Evolutionary conservation across 805 yeast genomes (phyloP), one percentile per base, ranked within the genome.

Genomic region (Candida tallmaniae): DNA sequence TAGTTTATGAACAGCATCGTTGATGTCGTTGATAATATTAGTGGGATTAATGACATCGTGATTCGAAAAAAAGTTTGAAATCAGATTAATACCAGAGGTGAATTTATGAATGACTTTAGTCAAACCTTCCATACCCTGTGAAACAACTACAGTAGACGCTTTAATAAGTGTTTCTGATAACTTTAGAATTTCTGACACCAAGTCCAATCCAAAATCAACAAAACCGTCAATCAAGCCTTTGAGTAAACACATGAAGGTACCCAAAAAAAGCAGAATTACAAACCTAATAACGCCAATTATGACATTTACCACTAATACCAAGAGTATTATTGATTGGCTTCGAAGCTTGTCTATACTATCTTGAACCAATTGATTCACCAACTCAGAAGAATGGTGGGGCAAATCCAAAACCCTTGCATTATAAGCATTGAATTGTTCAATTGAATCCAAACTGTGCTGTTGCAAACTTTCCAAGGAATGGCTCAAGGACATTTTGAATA

Each of bases 221-320:
- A 84, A 72, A 3, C 89, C 85, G 47, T 76, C 80, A 5, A 89
- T 65, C 0, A 88, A 76, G 4, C 93, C 80, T 0, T 83, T 76
- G 10, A 87, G 54, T 10, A 93, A 63, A 56, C 98, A 93, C 0
- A 83, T 80, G 56, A 85, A 86, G 0, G 97, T 93, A 0, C 97
- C 97, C 2, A 88, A 56, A 31, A 83, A 74, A 43, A 90, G 47
- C 21, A 88, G 87, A 6, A 90, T 60, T 6, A 76, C 62, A 50
- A 90, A 85, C 4, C 76, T 50, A 0, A 85, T 52, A 26, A 88
- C 42, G 27, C 70, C 66, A 45, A 83, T 80, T 6, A 38, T 10
- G 24, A 42, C 28, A 18, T 33, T 28, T 13, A 39, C 26, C 19
- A 29, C 15, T 14, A 40, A 31, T 3, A 38, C 13, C 1, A 43